phyloP scores from a whole-genome alignment of 139 green algal genomes.

The Ettlia oleoabundans region DNA sequence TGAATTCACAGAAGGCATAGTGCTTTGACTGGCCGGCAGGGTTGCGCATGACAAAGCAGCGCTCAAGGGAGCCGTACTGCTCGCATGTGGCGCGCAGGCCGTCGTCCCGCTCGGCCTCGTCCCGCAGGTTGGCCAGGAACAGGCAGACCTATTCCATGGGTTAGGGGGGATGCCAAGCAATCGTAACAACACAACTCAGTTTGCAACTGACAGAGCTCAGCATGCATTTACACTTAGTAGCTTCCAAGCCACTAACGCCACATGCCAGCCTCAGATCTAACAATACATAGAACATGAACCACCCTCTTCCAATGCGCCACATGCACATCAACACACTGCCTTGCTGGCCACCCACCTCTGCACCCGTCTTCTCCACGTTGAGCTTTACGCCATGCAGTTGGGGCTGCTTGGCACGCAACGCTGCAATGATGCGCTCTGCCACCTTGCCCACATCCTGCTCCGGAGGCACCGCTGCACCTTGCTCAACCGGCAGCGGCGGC shows the following conservation, averaged over 20 bases:
- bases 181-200: neutral
- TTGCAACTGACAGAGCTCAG: neutral
- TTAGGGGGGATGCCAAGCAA: too few relatives aligned
- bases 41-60: conserved; percentile 65
- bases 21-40: conserved; percentile 50
- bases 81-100: conserved; percentile 42
- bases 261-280: too few relatives aligned
- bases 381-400: conserved; percentile 27
- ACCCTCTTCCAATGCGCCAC: too few relatives aligned
- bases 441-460: conserved; percentile 45
- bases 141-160: too few relatives aligned
- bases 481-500: conserved; percentile 13
- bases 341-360: conserved; percentile 9
- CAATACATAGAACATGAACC: too few relatives aligned
- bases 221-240: neutral
- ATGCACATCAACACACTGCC: too few relatives aligned
- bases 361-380: conserved; percentile 27
- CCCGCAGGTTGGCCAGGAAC: conserved; percentile 64
- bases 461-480: neutral
- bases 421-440: conserved; percentile 42
- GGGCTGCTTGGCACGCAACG: conserved; percentile 38
- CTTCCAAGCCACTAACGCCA: neutral
- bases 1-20: conserved; percentile 73
- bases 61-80: conserved; percentile 54
- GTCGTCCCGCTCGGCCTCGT: conserved; percentile 44